phyloP scores from a whole-genome alignment of 768 basidiomycete species.

The Amanita pallidorosea region DNA sequence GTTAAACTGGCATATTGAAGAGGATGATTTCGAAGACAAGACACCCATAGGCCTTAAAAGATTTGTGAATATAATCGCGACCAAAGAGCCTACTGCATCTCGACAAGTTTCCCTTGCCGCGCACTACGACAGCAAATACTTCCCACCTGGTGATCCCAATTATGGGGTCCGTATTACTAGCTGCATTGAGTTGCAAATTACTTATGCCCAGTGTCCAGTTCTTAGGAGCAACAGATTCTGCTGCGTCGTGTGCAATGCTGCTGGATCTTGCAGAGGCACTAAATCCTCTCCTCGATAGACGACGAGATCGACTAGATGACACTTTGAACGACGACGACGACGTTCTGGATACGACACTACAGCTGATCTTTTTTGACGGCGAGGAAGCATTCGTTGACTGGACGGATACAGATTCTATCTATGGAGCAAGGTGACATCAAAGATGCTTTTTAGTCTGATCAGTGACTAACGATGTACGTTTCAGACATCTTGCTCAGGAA shows the following conservation, averaged over 20 bases:
- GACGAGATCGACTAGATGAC: constrained; percentile 41
- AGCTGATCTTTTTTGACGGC: constrained; percentile 93
- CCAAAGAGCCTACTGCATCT: constrained; percentile 81
- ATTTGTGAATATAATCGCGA: constrained; percentile 91
- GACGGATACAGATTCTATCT: constrained; percentile 85
- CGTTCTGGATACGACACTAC: constrained; percentile 73
- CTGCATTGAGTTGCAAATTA: neutral
- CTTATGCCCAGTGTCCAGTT: constrained; percentile 43
- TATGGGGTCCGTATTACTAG: constrained; percentile 38
- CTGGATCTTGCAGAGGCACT: constrained; percentile 84
- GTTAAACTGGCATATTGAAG: constrained; percentile 82
- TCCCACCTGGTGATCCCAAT: constrained; percentile 55
- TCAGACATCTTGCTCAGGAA: constrained; percentile 77
- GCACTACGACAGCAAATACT: constrained; percentile 92
- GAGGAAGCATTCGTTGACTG: constrained; percentile 93
- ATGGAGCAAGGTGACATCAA: constrained; percentile 73
- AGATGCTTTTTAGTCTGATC: neutral
- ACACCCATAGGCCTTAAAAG: constrained; percentile 76
- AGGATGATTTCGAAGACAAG: constrained; percentile 64
- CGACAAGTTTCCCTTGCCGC: constrained; percentile 82
- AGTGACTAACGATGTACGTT: neutral
- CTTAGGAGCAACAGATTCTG: constrained; percentile 95
- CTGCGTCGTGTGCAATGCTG: constrained; percentile 90
- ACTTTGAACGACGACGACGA: constrained; percentile 65
- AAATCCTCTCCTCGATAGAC: constrained; percentile 56